Evolutionary conservation across 768 basidiomycete species (phyloP), one percentile per base, ranked within the genome.

Genomic region (Thelephora ganbajun): DNA sequence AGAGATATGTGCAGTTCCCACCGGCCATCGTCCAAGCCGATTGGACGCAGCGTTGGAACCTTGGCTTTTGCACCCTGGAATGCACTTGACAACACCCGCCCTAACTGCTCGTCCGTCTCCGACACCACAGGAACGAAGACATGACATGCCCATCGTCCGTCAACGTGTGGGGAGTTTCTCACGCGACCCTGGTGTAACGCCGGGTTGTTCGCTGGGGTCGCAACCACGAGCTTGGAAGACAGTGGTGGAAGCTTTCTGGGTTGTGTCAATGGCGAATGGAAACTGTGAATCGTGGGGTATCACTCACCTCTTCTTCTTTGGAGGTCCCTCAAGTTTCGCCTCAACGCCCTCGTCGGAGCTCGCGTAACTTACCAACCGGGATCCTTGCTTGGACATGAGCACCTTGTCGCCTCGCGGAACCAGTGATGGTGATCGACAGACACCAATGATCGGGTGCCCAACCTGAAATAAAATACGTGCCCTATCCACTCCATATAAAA

Each of bases 141-240:
- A 64, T 93, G 77, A 3, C 83, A 70, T 1, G 80, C 79, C 59
- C 77, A 93, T 57, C 93, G 90, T 0, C 93, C 93, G 11, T 89
- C 83, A 3, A 90, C 78, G 58, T 89, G 87, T 2, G 89, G 88
- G 1, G 68, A 70, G 0, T 78, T 69, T 26, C 93, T 77, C 43
- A 68, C 69, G 26, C 92, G 76, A 12, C 93, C 93, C 67, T 93
- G 90, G 60, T 96, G 92, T 13, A 77, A 64, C 2, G 79, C 64
- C 2, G 91, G 90, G 56, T 88, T 67, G 59, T 92, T 87, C 5
- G 74, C 59, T 0, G 83, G 87, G 1, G 54, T 60, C 39, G 71
- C 57, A 3, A 68, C 56, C 2, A 64, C 57, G 43, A 88, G 59
- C 33, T 69, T 68, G 14, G 70, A 54, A 0, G 80, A 66, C 20